A percentile compares a stretch with the other conserved stretches of the same genome.
These are phyloP conservation scores for Persicaria tinctoria DNA, from an alignment of 148 eudicot genomes.

Conservation along the genomic window DNA sequence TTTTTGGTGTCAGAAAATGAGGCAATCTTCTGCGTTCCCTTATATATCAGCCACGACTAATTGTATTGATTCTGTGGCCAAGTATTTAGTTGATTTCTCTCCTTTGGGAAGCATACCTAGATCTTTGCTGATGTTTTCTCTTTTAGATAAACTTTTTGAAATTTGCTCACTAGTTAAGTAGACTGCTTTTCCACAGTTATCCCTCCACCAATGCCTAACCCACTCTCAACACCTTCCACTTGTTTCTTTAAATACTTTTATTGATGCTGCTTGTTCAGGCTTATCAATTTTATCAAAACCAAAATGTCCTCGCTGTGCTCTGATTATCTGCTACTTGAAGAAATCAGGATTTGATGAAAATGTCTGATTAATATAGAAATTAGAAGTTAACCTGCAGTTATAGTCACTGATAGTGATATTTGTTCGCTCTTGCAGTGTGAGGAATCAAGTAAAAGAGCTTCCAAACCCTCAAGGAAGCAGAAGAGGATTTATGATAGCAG, in stretches of 20 bases:
- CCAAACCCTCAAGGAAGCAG: constrained; percentile 19
- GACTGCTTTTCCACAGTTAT: neutral
- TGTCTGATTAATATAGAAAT: neutral
- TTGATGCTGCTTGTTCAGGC: neutral
- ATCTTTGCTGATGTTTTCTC: neutral
- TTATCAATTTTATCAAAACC: neutral
- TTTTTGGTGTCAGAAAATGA: neutral
- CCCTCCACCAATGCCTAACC: neutral
- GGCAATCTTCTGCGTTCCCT: neutral
- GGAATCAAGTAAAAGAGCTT: constrained; percentile 19
- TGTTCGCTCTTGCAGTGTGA: constrained; percentile 21
- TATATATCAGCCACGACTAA: neutral
- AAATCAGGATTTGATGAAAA: neutral
- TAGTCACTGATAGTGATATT: neutral
- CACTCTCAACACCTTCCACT: neutral
- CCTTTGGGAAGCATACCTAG: constrained; percentile 10
- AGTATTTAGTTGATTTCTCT: neutral
- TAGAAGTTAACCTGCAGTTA: neutral
- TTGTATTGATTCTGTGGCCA: neutral
- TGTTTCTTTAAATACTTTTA: neutral
- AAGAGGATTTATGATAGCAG: constrained; percentile 14
- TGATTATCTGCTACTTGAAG: neutral
- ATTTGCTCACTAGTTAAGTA: neutral
- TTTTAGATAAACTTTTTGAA: neutral
- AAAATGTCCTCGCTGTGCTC: constrained; percentile 7